phyloP scores from a whole-genome alignment of 2,329 filamentous ascomycete genomes.

The Pseudomassariella vexata region DNA sequence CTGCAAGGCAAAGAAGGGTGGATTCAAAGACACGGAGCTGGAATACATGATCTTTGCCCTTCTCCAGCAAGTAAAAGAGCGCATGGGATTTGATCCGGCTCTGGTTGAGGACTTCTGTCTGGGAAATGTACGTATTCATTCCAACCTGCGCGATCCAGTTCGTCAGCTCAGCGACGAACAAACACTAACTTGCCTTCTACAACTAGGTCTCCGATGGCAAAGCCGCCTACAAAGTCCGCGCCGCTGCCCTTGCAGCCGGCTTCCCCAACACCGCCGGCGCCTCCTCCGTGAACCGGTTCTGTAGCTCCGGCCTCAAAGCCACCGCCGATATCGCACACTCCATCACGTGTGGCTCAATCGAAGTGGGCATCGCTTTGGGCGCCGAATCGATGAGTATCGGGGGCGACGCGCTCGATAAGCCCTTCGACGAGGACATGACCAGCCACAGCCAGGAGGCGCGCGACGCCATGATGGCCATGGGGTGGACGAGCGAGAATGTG shows the following conservation, averaged over 20 bases:
- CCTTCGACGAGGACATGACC: conserved; percentile 74
- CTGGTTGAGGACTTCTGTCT: conserved; percentile 86
- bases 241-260: conserved; percentile 82
- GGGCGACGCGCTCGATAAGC: conserved; percentile 62
- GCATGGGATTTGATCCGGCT: conserved; percentile 71
- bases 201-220: conserved; percentile 74
- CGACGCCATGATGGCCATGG: conserved; percentile 95
- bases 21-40: conserved; percentile 88
- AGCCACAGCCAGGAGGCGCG: conserved; percentile 65
- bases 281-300: conserved; percentile 89
- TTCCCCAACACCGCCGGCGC: conserved; percentile 86
- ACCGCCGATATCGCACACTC: conserved; percentile 91
- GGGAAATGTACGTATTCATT: conserved; percentile 65
- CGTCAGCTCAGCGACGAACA: conserved; percentile 1
- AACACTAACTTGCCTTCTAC: background rate
- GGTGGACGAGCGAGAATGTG: conserved; percentile 96
- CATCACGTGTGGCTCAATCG: conserved; percentile 74
- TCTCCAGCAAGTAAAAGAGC: conserved; percentile 67
- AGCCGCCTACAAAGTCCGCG: conserved; percentile 85
- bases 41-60: conserved; percentile 83
- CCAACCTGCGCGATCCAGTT: background rate
- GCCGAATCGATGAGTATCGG: conserved; percentile 81
- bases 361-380: conserved; percentile 80
- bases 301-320: conserved; percentile 91
- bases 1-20: conserved; percentile 82